These are phyloP conservation scores for Schizopora paradoxa DNA, from an alignment of 1,284 basidiomycete genomes.

Conservation along the genomic window DNA sequence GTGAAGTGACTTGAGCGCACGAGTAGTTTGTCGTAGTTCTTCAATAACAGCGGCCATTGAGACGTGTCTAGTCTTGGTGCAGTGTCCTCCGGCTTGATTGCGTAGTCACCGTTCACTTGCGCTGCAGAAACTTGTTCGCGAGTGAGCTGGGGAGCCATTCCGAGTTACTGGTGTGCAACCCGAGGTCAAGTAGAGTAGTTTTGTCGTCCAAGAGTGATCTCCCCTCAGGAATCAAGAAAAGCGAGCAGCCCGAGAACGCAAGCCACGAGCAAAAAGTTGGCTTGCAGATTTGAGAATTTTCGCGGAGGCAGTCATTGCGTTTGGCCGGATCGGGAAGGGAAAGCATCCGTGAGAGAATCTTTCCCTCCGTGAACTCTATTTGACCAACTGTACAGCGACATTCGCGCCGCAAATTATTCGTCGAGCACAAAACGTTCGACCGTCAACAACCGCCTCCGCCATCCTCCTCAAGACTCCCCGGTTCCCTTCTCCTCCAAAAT, in stretches of 20 bases:
- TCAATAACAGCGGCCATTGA: conserved; percentile 95
- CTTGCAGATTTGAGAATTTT: background rate
- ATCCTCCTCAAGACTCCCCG: conserved; percentile 24
- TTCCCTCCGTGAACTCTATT: background rate
- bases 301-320: no score
- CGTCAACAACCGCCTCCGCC: conserved; percentile 10
- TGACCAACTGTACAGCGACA: conserved; percentile 28
- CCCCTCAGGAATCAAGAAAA: background rate
- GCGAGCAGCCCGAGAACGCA: background rate
- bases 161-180: background rate
- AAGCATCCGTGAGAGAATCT: background rate
- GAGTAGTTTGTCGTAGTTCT: conserved; percentile 97
- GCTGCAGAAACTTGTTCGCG: conserved; percentile 65
- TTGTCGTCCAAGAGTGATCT: background rate
- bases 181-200: background rate
- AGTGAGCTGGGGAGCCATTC: conserved; percentile 36
- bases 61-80: conserved; percentile 87
- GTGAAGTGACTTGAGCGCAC: conserved; percentile 97
- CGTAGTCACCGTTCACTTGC: conserved; percentile 71
- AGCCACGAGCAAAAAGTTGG: background rate
- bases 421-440: background rate
- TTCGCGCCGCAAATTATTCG: conserved; percentile 7
- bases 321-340: no score
- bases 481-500: conserved; percentile 38
- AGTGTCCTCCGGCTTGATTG: conserved; percentile 75